phyloP scores from a whole-genome alignment of 768 basidiomycete species.

The Lactifluus volemus region DNA sequence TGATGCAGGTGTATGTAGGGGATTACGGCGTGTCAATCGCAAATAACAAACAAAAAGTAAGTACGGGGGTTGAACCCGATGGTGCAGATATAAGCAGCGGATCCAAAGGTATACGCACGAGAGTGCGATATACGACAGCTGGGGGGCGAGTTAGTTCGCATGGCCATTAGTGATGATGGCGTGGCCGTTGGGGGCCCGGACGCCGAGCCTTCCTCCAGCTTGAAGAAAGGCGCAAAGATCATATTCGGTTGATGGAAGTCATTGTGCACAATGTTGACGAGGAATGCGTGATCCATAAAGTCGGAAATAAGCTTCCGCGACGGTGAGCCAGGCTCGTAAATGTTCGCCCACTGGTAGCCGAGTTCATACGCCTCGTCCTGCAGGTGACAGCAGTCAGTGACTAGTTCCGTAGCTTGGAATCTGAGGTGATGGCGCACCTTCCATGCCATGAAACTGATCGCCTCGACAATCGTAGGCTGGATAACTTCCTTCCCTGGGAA shows the following conservation, averaged over 20 bases:
- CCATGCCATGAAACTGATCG: conserved; percentile 98
- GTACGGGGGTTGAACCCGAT: conserved; percentile 20
- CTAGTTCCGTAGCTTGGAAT: neutral
- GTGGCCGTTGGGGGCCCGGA: conserved; percentile 19
- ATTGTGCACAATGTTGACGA: conserved; percentile 96
- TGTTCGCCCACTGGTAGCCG: conserved; percentile 81
- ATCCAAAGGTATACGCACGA: neutral
- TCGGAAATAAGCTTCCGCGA: conserved; percentile 68
- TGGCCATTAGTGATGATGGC: conserved; percentile 20
- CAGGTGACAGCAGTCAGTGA: neutral
- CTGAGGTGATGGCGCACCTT: conserved; percentile 44
- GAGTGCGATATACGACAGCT: conserved; percentile 19
- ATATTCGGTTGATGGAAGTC: conserved; percentile 80
- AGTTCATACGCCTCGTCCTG: conserved; percentile 94
- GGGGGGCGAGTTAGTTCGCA: conserved; percentile 10
- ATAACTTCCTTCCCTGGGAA: conserved; percentile 96
- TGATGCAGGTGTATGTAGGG: conserved; percentile 26
- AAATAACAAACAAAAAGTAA: conserved; percentile 9
- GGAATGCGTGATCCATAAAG: conserved; percentile 72
- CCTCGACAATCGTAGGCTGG: conserved; percentile 94
- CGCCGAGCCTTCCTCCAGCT: conserved; percentile 53
- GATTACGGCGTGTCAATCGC: conserved; percentile 19
- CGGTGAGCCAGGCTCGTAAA: conserved; percentile 72
- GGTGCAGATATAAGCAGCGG: neutral
- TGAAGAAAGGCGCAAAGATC: conserved; percentile 83